Percentiles rank a stretch among this genome's conserved stretches.
These are phyloP conservation scores for Botrytis byssoidea DNA, from an alignment of 2,329 filamentous ascomycete species.

Conservation along the genomic window DNA sequence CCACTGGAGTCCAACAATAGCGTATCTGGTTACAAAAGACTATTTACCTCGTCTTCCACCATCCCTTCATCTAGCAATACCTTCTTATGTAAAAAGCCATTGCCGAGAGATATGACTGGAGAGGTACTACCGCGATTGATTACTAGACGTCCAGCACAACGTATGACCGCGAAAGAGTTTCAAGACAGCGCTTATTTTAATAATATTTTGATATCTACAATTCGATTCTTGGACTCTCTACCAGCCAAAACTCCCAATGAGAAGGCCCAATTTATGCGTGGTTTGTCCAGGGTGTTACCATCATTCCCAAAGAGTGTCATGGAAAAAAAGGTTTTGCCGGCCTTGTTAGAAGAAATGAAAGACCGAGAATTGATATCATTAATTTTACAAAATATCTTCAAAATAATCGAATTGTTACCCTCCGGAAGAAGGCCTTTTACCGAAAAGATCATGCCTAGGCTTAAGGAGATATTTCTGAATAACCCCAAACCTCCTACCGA, in stretches of 20 bases:
- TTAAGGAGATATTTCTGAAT: conserved; percentile 78
- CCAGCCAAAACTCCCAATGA: conserved; percentile 90
- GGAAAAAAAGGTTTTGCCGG: conserved; percentile 90
- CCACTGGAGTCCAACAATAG: conserved; percentile 82
- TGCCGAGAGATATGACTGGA: conserved; percentile 74
- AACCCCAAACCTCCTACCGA: conserved; percentile 58
- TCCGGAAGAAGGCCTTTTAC: conserved; percentile 75
- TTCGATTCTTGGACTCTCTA: conserved; percentile 87
- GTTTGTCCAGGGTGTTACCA: conserved; percentile 79
- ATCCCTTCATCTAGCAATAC: conserved; percentile 79
- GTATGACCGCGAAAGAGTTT: conserved; percentile 85
- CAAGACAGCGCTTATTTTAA: conserved; percentile 96
- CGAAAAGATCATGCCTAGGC: conserved; percentile 78
- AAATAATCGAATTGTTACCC: conserved; percentile 77
- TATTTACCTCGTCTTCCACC: conserved; percentile 75
- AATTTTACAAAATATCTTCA: conserved; percentile 89
- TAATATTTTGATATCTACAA: conserved; percentile 93
- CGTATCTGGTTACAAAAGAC: conserved; percentile 77
- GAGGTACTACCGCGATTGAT: conserved; percentile 83
- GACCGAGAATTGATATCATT: conserved; percentile 82
- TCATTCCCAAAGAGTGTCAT: conserved; percentile 93
- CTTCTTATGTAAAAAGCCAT: conserved; percentile 73
- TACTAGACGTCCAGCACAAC: conserved; percentile 80
- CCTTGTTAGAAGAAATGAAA: conserved; percentile 88
- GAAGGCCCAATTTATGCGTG: conserved; percentile 88